Conservation (phyloP, 441 rosid species). For the Brassica hybrid region DNA sequence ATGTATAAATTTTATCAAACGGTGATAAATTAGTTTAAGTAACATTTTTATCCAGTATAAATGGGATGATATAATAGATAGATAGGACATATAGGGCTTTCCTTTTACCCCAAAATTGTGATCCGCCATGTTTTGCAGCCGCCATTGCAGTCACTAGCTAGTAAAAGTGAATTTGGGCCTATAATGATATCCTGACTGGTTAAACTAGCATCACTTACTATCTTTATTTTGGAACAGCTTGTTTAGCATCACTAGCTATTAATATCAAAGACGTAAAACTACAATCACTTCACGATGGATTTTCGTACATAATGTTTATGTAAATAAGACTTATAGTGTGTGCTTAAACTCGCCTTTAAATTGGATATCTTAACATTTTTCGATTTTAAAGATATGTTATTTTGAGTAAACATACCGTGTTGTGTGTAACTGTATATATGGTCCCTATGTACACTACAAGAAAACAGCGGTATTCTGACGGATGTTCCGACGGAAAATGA, state of each 20-base stretch:
- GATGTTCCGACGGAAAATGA: too few species aligned
- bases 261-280: background rate
- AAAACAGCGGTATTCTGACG: too few species aligned
- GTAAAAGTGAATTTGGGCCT: too few species aligned
- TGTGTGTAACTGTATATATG: constrained; percentile 1
- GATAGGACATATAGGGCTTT: too few species aligned
- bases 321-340: background rate
- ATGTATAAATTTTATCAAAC: too few species aligned
- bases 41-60: too few species aligned
- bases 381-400: background rate
- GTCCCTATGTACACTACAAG: too few species aligned
- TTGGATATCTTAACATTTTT: constrained; percentile 4
- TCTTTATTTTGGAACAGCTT: background rate
- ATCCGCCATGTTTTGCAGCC: too few species aligned
- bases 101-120: too few species aligned
- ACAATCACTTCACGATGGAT: background rate
- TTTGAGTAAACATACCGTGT: background rate
- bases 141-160: too few species aligned
- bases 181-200: background rate
- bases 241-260: background rate
- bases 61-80: too few species aligned
- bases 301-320: background rate
- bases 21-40: too few species aligned
- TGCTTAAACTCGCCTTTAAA: background rate
- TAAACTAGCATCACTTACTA: background rate